These are phyloP conservation scores for Hypoxylon sp. DNA, from an alignment of 2,329 filamentous ascomycete genomes.

Conservation along the genomic window DNA sequence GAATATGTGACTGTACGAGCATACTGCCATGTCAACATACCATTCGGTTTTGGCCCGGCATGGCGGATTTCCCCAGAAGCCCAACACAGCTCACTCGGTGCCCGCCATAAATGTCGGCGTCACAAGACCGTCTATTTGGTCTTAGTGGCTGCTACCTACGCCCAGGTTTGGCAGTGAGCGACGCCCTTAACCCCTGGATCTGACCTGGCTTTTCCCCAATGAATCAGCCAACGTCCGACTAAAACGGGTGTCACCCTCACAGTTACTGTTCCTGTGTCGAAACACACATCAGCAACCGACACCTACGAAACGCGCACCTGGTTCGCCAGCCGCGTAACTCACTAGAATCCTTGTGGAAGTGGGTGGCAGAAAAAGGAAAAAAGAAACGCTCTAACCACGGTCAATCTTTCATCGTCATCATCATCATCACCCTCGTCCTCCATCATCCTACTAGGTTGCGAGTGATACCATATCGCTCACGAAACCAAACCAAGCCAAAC, in stretches of 20 bases:
- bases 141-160: constrained; percentile 41
- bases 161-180: constrained; percentile 39
- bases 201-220: constrained; percentile 34
- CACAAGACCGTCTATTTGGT: constrained; percentile 43
- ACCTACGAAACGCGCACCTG: constrained; percentile 27
- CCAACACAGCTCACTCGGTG: constrained; percentile 39
- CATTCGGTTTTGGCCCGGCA: constrained; percentile 42
- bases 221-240: constrained; percentile 29
- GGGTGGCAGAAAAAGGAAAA: constrained; percentile 22
- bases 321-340: constrained; percentile 29
- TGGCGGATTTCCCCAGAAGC: constrained; percentile 46
- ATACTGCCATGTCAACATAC: constrained; percentile 35
- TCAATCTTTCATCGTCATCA: constrained; percentile 4
- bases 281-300: constrained; percentile 24
- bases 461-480: constrained; percentile 41
- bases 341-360: constrained; percentile 25
- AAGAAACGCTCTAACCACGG: constrained; percentile 24
- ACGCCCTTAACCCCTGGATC: constrained; percentile 40
- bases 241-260: constrained; percentile 29
- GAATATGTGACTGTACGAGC: constrained; percentile 35
- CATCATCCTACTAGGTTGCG: constrained; percentile 21
- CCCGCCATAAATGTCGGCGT: constrained; percentile 37
- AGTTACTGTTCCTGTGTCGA: constrained; percentile 27
- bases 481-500: constrained; percentile 32
- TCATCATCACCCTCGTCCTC: constrained; percentile 1